These are phyloP conservation scores for Ilyonectria sp. DNA, from an alignment of 2,329 filamentous ascomycete species.

Conservation along the genomic window DNA sequence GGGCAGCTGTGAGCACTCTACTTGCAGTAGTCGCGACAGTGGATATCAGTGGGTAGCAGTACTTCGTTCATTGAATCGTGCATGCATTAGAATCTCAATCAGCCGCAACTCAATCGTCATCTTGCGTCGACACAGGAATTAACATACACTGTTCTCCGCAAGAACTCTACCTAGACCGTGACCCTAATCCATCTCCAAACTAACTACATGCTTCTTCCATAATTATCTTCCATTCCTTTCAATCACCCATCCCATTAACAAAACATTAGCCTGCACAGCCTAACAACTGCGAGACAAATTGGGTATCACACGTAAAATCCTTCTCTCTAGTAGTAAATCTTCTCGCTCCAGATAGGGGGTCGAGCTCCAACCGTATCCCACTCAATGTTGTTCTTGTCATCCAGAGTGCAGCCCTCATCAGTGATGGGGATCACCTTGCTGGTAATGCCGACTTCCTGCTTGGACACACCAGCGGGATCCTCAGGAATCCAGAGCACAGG, in stretches of 20 bases:
- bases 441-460: conserved; percentile 79
- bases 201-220: background rate
- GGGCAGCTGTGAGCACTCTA: background rate
- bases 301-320: conserved; percentile 46
- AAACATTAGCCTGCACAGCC: conserved; percentile 43
- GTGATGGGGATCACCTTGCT: conserved; percentile 78
- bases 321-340: conserved; percentile 59
- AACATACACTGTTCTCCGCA: background rate
- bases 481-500: conserved; percentile 84
- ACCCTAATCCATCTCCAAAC: conserved; percentile 10
- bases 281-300: conserved; percentile 41
- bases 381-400: conserved; percentile 71
- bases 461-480: conserved; percentile 78
- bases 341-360: conserved; percentile 62
- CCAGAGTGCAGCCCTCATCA: conserved; percentile 79
- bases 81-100: conserved; percentile 37
- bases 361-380: conserved; percentile 60
- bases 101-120: conserved; percentile 29
- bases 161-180: conserved; percentile 12
- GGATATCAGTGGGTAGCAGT: background rate
- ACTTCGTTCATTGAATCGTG: conserved; percentile 18
- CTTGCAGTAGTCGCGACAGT: background rate
- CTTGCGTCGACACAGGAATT: background rate
- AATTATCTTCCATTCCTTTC: background rate
- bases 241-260: conserved; percentile 20